These are phyloP conservation scores for Eimeria falciformis DNA, from an alignment of 169 alveolate genomes.

Conservation along the genomic window DNA sequence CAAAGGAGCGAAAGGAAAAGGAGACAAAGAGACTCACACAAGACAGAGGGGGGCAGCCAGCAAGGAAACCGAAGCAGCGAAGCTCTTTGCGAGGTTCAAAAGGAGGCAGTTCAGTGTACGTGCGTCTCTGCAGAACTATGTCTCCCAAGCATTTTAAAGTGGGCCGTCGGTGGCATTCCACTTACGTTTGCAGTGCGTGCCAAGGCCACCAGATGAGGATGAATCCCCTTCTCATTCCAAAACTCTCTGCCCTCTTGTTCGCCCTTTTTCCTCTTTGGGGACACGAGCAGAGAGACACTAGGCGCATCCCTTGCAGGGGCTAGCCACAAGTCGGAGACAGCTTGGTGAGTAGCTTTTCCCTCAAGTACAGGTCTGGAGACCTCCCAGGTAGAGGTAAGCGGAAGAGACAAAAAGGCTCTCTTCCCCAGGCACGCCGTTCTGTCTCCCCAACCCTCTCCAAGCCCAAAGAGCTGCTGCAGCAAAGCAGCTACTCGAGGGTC, in stretches of 20 bases:
- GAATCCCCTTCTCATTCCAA: not conserved
- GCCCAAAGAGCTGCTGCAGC: constrained; percentile 42
- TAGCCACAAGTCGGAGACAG: constrained; percentile 7
- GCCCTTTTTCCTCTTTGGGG: not conserved
- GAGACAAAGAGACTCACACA: not conserved
- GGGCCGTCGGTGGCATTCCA: no score
- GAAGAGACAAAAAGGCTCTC: no score
- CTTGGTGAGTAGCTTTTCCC: not conserved
- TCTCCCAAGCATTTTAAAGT: no score
- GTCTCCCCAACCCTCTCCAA: no score
- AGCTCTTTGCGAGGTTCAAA: no score
- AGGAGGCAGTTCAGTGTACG: no score
- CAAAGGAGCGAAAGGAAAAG: no score
- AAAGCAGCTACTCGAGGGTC: constrained; percentile 8
- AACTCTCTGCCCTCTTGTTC: not conserved
- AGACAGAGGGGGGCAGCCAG: no score
- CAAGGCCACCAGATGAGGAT: not conserved
- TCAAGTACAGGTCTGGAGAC: not conserved
- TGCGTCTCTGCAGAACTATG: no score
- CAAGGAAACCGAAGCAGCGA: no score
- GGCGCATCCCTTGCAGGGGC: not conserved
- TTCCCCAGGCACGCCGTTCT: no score
- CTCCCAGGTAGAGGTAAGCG: no score
- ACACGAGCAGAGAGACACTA: not conserved
- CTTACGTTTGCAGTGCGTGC: not conserved